Conservation (phyloP, 306 rosid genomes). For the Dalbergia cochinchinensis region DNA sequence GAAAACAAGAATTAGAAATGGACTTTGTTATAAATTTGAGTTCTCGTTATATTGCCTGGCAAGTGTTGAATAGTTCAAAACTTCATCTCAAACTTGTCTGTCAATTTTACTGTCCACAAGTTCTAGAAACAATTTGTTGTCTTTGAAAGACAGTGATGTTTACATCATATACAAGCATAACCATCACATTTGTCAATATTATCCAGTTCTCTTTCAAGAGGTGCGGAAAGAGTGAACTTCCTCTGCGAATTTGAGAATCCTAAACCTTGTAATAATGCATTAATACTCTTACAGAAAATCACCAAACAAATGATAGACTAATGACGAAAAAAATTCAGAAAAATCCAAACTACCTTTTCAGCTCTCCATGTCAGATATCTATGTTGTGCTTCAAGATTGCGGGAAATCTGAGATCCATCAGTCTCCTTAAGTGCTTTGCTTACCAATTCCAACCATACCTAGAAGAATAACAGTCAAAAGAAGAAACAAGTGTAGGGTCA, state of each 20-base stretch:
- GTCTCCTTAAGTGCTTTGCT: constrained; percentile 62
- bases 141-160: not conserved
- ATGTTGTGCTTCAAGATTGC: constrained; percentile 85
- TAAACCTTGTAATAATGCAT: not conserved
- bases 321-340: not conserved
- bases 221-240: constrained; percentile 5
- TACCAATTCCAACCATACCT: constrained; percentile 83
- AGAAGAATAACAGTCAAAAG: not conserved
- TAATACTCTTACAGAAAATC: constrained; percentile 8
- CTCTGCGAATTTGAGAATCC: not conserved
- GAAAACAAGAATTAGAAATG: not conserved
- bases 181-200: not conserved
- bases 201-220: not conserved
- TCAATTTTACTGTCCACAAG: not conserved
- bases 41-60: not conserved
- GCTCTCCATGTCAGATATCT: constrained; percentile 84
- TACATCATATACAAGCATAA: constrained; percentile 1
- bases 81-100: not conserved
- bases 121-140: not conserved
- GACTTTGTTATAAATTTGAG: not conserved
- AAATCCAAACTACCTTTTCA: constrained; percentile 70
- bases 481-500: constrained; percentile 18
- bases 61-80: not conserved
- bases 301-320: constrained; percentile 18
- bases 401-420: constrained; percentile 53